Percentiles rank a stretch among this genome's conserved stretches.
phyloP scores from a whole-genome alignment of 306 rosid species.

The Cicer yamashitae region DNA sequence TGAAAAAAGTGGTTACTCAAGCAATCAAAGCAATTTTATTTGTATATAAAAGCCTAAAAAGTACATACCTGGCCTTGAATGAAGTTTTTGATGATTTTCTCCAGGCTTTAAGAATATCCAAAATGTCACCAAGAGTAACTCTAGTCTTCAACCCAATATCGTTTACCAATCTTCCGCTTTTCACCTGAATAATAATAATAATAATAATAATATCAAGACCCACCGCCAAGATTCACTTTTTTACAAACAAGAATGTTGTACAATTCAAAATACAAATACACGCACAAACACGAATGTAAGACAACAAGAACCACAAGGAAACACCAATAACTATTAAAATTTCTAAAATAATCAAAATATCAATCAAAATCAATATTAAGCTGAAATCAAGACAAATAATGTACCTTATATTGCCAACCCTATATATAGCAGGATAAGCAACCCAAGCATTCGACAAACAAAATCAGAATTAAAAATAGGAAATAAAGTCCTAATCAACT shows the following conservation, averaged over 20 bases:
- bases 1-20: background rate
- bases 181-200: constrained; percentile 59
- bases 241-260: background rate
- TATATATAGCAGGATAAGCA: constrained; percentile 20
- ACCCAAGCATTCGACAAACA: constrained; percentile 4
- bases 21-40: constrained; percentile 19
- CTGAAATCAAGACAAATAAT: constrained; percentile 16
- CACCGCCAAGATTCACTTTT: background rate
- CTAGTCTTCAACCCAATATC: constrained; percentile 83
- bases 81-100: constrained; percentile 55
- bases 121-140: constrained; percentile 70
- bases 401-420: background rate
- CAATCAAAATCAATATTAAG: constrained; percentile 30
- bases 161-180: constrained; percentile 62
- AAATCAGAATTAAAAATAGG: constrained; percentile 18
- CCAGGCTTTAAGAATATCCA: constrained; percentile 70
- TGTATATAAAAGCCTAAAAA: background rate
- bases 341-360: constrained; percentile 31
- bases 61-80: constrained; percentile 74
- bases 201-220: constrained; percentile 16
- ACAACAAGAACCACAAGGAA: background rate
- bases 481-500: constrained; percentile 28
- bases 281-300: background rate
- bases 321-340: background rate
- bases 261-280: constrained; percentile 36